These are phyloP conservation scores for Pythium pectinolyticum DNA, from an alignment of 352 stramenopile genomes.

Conservation along the genomic window DNA sequence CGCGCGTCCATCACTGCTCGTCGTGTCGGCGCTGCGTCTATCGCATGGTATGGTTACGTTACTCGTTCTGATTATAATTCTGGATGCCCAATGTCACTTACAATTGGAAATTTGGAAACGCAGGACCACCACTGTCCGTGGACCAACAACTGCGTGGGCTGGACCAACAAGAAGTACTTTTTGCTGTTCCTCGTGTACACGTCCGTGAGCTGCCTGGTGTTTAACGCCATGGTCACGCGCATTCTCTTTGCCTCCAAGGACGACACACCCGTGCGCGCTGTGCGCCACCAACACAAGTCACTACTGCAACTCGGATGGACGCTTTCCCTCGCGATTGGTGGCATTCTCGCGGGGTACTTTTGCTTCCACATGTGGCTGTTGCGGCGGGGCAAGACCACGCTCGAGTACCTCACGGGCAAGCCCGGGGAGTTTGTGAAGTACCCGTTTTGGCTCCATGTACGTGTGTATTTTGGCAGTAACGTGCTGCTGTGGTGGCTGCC, in stretches of 20 bases:
- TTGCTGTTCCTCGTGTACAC: conserved; percentile 82
- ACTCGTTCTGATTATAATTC: neutral
- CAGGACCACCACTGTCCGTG: conserved; percentile 84
- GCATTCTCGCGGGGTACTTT: conserved; percentile 66
- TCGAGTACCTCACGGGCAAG: conserved; percentile 65
- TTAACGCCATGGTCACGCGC: conserved; percentile 42
- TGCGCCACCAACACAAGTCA: conserved; percentile 21
- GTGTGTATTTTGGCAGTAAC: conserved; percentile 67
- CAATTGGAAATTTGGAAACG: neutral
- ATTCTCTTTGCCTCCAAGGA: conserved; percentile 27
- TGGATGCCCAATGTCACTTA: neutral
- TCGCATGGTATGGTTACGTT: conserved; percentile 46
- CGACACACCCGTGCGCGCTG: conserved; percentile 5
- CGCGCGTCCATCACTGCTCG: conserved; percentile 77
- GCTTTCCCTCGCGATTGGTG: conserved; percentile 54
- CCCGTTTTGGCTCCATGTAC: conserved; percentile 48
- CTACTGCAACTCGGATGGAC: conserved; percentile 49
- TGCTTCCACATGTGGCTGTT: conserved; percentile 78
- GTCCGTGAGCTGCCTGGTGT: conserved; percentile 58
- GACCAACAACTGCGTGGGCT: conserved; percentile 85
- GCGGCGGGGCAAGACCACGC: conserved; percentile 60
- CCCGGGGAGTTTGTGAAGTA: conserved; percentile 50
- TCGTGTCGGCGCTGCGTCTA: conserved; percentile 72
- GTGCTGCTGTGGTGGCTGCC: conserved; percentile 60
- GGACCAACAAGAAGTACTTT: conserved; percentile 85